phyloP scores from a whole-genome alignment of 805 yeast species.

The Ogataea corticis region DNA sequence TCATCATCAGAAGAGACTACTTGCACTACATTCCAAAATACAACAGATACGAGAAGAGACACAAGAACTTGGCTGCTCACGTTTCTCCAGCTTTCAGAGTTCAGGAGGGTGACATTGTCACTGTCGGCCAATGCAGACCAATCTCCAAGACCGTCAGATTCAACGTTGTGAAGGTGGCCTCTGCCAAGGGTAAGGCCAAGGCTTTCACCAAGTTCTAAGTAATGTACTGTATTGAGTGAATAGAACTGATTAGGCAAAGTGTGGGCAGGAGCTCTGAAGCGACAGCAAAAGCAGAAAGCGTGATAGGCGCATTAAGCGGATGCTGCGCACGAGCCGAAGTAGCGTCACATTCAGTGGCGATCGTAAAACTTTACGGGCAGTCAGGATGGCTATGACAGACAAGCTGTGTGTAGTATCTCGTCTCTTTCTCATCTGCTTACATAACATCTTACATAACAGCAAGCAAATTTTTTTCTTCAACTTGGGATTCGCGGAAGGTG shows the following conservation, averaged over 20 bases:
- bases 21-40: slow-evolving; percentile 99
- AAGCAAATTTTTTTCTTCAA: slow-evolving; percentile 8
- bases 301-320: no score
- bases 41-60: slow-evolving; percentile 99
- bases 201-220: slow-evolving; percentile 94
- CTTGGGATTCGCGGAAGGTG: neutral
- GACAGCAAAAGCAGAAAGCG: no score
- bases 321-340: no score
- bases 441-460: no score
- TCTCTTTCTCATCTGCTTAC: no score
- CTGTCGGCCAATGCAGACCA: slow-evolving; percentile 99
- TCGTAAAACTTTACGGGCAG: no score
- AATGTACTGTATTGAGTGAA: slow-evolving; percentile 11
- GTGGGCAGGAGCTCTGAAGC: no score
- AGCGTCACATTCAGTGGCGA: no score
- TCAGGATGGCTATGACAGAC: no score
- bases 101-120: slow-evolving; percentile 96
- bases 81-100: slow-evolving; percentile 99
- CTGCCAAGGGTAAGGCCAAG: slow-evolving; percentile 87
- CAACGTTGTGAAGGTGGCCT: slow-evolving; percentile 95
- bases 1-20: slow-evolving; percentile 99
- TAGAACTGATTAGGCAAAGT: slow-evolving; percentile 1
- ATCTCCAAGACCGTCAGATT: slow-evolving; percentile 99
- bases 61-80: slow-evolving; percentile 99
- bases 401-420: no score